phyloP scores from a whole-genome alignment of 495 filamentous ascomycete genomes.

The Alectoria sarmentosa region DNA sequence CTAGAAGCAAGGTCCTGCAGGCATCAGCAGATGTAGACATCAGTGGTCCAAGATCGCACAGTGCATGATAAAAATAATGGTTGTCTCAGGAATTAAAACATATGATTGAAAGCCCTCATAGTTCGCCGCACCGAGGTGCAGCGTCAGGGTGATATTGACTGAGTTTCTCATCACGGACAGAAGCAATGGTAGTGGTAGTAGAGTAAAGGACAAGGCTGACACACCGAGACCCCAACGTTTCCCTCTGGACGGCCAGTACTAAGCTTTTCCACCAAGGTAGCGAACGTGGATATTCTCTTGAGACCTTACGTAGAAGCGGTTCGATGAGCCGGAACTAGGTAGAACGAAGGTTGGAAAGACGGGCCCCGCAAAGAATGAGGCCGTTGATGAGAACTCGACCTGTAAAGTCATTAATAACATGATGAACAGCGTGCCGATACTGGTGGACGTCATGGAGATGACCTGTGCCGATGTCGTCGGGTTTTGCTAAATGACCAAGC shows the following conservation, averaged over 20 bases:
- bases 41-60: background rate
- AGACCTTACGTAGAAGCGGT: background rate
- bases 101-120: background rate
- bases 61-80: background rate
- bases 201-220: background rate
- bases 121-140: background rate
- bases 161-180: background rate
- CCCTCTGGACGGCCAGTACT: background rate
- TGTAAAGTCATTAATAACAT: background rate
- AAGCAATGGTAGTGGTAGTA: background rate
- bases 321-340: background rate
- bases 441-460: background rate
- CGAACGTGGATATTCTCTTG: background rate
- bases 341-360: background rate
- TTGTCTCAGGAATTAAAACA: conserved; percentile 10
- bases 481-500: background rate
- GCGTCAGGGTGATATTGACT: background rate
- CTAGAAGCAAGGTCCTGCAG: no score
- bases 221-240: background rate
- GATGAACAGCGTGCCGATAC: background rate
- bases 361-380: background rate
- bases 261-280: background rate
- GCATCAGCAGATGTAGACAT: background rate
- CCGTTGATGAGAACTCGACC: background rate
- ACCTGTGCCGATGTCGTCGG: background rate